phyloP scores from a whole-genome alignment of 140 eudicot species.

The Flaveria floridana region DNA sequence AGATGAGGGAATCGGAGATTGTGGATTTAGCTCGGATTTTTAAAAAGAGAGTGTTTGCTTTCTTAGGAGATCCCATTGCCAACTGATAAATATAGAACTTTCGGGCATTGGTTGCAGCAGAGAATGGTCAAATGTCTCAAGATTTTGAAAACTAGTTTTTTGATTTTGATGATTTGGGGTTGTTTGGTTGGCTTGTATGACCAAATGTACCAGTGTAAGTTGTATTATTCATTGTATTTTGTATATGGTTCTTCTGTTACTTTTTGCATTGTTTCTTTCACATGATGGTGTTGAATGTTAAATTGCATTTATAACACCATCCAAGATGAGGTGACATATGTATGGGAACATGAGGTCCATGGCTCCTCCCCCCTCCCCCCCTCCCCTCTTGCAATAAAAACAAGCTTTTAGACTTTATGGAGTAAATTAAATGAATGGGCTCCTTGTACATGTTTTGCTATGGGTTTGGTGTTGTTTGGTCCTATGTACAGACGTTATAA shows the following conservation, averaged over 20 bases:
- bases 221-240: background rate
- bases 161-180: constrained; percentile 19
- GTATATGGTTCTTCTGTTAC: background rate
- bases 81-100: constrained; percentile 23
- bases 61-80: constrained; percentile 46
- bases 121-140: background rate
- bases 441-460: background rate
- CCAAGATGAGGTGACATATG: background rate
- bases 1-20: constrained; percentile 62
- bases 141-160: background rate
- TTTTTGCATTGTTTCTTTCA: background rate
- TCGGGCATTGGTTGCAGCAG: constrained; percentile 1
- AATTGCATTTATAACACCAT: background rate
- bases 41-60: constrained; percentile 56
- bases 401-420: background rate
- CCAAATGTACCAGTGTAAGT: constrained; percentile 16
- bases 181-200: background rate
- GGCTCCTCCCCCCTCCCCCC: background rate
- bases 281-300: background rate
- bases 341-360: background rate
- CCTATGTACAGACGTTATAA: too few species aligned
- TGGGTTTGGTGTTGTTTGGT: too few species aligned
- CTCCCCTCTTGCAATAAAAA: too few species aligned
- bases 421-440: background rate
- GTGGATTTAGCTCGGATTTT: constrained; percentile 59